A percentile compares a stretch with the other conserved stretches of the same genome.
phyloP scores from a whole-genome alignment of 2,329 filamentous ascomycete genomes.

The Niveomyces coronatus region DNA sequence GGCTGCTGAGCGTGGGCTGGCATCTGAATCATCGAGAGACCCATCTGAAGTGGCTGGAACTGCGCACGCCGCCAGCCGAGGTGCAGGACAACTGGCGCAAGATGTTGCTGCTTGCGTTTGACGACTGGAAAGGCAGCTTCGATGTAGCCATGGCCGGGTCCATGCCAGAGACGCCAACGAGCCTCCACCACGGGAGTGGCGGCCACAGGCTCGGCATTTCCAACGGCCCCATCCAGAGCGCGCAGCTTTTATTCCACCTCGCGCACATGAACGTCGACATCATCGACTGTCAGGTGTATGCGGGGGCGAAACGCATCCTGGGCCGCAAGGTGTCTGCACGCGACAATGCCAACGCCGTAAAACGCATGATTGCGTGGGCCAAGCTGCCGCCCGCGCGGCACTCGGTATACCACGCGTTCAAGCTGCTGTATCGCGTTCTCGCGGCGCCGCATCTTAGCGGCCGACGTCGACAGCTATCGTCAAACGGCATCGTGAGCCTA shows the following conservation, averaged over 20 bases:
- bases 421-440: constrained; percentile 68
- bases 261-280: constrained; percentile 88
- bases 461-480: no score
- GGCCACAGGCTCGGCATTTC: constrained; percentile 39
- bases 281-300: constrained; percentile 82
- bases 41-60: constrained; percentile 69
- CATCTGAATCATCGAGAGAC: constrained; percentile 81
- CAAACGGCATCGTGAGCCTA: constrained; percentile 8
- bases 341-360: constrained; percentile 62
- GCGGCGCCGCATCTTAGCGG: constrained; percentile 37
- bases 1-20: constrained; percentile 83
- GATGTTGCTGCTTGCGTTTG: constrained; percentile 67
- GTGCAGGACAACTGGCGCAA: constrained; percentile 67
- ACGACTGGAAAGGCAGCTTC: constrained; percentile 79
- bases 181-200: neutral
- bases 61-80: constrained; percentile 49
- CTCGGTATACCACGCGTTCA: constrained; percentile 74
- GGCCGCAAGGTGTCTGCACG: constrained; percentile 67
- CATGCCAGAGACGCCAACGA: constrained; percentile 20
- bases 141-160: constrained; percentile 51
- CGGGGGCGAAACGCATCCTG: constrained; percentile 65
- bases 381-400: constrained; percentile 64
- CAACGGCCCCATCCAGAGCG: constrained; percentile 61
- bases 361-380: constrained; percentile 73
- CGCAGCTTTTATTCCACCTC: constrained; percentile 72